These are phyloP conservation scores for Porpolomopsis calyptriformis DNA, from an alignment of 768 basidiomycete genomes.

Conservation along the genomic window DNA sequence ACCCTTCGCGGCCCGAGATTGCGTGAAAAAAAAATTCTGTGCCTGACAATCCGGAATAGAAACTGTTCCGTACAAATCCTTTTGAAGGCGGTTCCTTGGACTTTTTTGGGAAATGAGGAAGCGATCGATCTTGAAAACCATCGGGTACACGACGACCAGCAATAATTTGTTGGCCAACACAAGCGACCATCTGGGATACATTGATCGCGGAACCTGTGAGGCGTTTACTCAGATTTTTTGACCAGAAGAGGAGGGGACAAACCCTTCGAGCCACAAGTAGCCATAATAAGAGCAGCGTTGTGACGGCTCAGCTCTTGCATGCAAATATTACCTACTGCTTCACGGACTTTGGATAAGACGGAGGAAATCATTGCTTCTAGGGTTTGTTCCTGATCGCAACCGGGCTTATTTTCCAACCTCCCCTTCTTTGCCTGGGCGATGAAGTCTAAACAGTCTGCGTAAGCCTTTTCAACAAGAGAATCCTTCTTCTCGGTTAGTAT, in stretches of 20 bases:
- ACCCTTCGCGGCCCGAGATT: constrained; percentile 94
- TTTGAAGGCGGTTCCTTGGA: constrained; percentile 93
- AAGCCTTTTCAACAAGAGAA: constrained; percentile 75
- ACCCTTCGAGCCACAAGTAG: constrained; percentile 99
- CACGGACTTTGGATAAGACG: constrained; percentile 89
- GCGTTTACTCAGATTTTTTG: background rate
- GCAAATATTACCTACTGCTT: constrained; percentile 92
- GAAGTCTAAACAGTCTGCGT: constrained; percentile 74
- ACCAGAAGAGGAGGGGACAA: constrained; percentile 7
- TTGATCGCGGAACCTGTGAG: constrained; percentile 85
- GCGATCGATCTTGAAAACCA: constrained; percentile 96
- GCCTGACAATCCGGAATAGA: constrained; percentile 82
- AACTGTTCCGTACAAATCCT: constrained; percentile 96
- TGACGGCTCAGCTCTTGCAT: constrained; percentile 97
- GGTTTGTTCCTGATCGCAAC: constrained; percentile 93
- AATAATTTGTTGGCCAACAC: constrained; percentile 99
- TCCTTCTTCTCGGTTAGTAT: constrained; percentile 76
- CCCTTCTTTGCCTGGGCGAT: constrained; percentile 89
- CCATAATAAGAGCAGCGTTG: constrained; percentile 97
- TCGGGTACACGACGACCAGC: constrained; percentile 96
- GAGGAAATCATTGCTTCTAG: constrained; percentile 94
- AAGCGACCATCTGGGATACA: constrained; percentile 99
- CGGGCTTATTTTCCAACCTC: constrained; percentile 91
- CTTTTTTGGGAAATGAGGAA: constrained; percentile 98
- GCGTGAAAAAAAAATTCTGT: constrained; percentile 99